Conservation (phyloP, 2,329 filamentous ascomycete genomes). For the Xylariaceae sp. region DNA sequence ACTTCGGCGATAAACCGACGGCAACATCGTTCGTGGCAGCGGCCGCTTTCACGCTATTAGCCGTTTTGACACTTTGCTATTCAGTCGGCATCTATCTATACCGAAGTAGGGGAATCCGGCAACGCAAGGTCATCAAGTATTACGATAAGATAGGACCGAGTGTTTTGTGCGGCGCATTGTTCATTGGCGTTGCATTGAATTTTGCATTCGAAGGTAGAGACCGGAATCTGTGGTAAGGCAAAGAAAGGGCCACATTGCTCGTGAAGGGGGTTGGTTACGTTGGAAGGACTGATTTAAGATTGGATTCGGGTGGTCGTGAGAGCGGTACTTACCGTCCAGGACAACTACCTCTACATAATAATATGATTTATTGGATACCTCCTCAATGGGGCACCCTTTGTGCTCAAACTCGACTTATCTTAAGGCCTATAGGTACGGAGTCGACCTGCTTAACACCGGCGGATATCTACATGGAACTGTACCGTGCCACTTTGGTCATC, state of each 20-base stretch:
- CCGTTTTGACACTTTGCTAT: slow-evolving; percentile 73
- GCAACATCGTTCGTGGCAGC: slow-evolving; percentile 60
- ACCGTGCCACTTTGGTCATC: no score
- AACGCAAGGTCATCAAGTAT: slow-evolving; percentile 78
- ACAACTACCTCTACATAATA: no score
- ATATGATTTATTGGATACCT: no score
- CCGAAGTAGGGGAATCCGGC: slow-evolving; percentile 78
- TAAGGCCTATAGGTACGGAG: no score
- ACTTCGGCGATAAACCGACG: slow-evolving; percentile 62
- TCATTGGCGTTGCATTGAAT: slow-evolving; percentile 70
- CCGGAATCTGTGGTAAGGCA: slow-evolving; percentile 45
- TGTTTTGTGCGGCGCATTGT: slow-evolving; percentile 64
- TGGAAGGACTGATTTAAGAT: no score
- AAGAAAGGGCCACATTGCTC: neutral
- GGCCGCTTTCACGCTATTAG: slow-evolving; percentile 75
- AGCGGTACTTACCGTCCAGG: no score
- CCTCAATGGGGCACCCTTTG: no score
- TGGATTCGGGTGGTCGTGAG: no score
- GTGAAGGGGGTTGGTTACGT: neutral
- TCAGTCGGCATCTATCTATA: slow-evolving; percentile 80
- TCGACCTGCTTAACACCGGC: no score
- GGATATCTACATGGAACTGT: no score
- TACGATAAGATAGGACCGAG: slow-evolving; percentile 87
- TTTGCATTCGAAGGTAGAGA: slow-evolving; percentile 72
- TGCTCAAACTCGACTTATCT: no score